phyloP scores from a whole-genome alignment of 164 flowering plant genomes.

The Dillenia suffruticosa region DNA sequence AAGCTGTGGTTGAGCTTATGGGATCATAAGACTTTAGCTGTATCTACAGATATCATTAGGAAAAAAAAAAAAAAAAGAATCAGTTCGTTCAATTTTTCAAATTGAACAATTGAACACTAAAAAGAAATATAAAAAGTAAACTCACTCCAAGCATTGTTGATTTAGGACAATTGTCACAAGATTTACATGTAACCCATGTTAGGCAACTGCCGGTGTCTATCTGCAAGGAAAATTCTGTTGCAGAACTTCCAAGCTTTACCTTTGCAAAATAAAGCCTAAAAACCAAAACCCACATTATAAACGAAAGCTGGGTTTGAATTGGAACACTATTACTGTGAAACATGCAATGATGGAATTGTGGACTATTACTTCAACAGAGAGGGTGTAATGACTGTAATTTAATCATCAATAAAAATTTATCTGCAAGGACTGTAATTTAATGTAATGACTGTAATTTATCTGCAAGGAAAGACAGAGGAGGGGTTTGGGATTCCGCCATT shows the following conservation, averaged over 20 bases:
- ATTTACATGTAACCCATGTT: conserved; percentile 77
- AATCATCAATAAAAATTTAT: too few relatives aligned
- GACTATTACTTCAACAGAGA: too few relatives aligned
- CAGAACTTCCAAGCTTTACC: conserved; percentile 74
- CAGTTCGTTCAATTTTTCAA: too few relatives aligned
- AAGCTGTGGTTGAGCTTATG: conserved; percentile 57
- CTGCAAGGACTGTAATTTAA: too few relatives aligned
- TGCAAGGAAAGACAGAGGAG: too few relatives aligned
- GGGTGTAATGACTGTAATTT: too few relatives aligned
- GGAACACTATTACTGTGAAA: too few relatives aligned
- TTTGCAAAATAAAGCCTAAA: conserved; percentile 78
- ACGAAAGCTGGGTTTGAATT: too few relatives aligned
- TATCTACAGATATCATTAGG: conserved; percentile 38
- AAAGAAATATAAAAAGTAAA: not conserved
- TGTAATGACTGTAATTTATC: too few relatives aligned
- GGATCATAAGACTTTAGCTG: conserved; percentile 64
- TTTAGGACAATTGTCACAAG: conserved; percentile 78
- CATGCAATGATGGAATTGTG: too few relatives aligned
- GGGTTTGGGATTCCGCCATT: too few relatives aligned
- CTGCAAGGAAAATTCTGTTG: conserved; percentile 80
- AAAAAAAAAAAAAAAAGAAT: not conserved
- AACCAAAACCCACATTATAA: too few relatives aligned
- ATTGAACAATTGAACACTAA: not conserved
- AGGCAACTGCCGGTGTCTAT: conserved; percentile 98
- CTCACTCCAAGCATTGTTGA: conserved; percentile 80